Evolutionary conservation across 139 green algal genomes (phyloP), one percentile per base, ranked within the genome.

Genomic region (Pedinophyceae sp.): DNA sequence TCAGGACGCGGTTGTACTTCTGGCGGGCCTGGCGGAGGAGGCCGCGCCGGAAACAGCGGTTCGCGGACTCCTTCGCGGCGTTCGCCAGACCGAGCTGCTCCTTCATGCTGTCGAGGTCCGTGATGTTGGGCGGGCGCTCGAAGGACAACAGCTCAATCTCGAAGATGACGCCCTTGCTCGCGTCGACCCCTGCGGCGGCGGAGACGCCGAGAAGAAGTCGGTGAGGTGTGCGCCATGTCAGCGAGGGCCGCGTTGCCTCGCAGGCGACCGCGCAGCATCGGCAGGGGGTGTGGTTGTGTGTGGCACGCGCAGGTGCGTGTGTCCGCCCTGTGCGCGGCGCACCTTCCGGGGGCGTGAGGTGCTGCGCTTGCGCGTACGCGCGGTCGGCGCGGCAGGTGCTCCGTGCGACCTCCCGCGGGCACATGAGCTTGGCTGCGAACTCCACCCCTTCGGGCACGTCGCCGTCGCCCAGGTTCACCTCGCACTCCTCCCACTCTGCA

Each of bases 91-190:
- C 34, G 53, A 82, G 70, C 27, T 69, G 67, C 27, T 75, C 69
- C 25, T 55, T 45, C 54, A 75, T 66, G 0, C 18, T 20, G 41
- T 84, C 30, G 34, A 54, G 59, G 56, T 78, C 61, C 27, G 29
- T 65, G 1, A 10, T 45, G 66, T 80, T 69, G 5, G 61, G 64
- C 53, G 77, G 66, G 43, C 55, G 54, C n/a, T 86, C 55, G 60
- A 88, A 90, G 34, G 39, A 28, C 4, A 82, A 5, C 43, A 89
- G 68, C 70, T 81, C 66, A 28, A 86, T 55, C 56, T 89, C 70
- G 48, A 77, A 86, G 56, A 85, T 68, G 22, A 86, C 67, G 3
- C 34, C 27, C 2, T 20, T 24, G 27, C 30, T 29, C 5, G 20
- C 6, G 19, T 15, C 3, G 54, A 24, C 28, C 58, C 25, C 10